Evolutionary conservation across 2,329 filamentous ascomycete species (phyloP).

Genomic region (Mycosphaerella sp.): DNA sequence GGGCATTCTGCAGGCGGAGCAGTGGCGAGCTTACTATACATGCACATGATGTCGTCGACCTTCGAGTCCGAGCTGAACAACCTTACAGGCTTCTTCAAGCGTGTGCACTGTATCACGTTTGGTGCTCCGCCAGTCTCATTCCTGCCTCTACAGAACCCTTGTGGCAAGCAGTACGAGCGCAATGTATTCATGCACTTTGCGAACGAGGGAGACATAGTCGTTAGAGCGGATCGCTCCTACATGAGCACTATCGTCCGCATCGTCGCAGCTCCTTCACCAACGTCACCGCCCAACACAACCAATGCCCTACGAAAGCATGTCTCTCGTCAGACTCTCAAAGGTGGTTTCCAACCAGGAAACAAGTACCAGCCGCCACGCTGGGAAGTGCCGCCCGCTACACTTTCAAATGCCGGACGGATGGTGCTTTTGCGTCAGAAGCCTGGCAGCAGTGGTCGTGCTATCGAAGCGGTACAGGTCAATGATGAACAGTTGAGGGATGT

Average conservation of each 20-base stretch:
- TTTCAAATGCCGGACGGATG: conserved; percentile 65
- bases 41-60: conserved; percentile 66
- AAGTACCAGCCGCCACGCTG: conserved; percentile 41
- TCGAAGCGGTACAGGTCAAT: conserved; percentile 61
- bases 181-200: conserved; percentile 73
- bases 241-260: conserved; percentile 66
- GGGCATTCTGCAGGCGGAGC: conserved; percentile 84
- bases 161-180: conserved; percentile 45
- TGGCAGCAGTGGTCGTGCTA: conserved; percentile 43
- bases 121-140: conserved; percentile 74
- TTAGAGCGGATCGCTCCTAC: conserved; percentile 69
- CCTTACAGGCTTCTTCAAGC: conserved; percentile 64
- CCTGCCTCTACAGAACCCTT: conserved; percentile 59
- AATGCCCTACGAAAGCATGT: conserved; percentile 11
- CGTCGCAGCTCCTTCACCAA: conserved; percentile 46
- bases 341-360: conserved; percentile 1
- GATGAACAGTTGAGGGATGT: conserved; percentile 64
- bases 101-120: conserved; percentile 79
- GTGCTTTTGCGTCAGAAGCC: conserved; percentile 54
- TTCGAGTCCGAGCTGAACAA: conserved; percentile 62
- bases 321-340: conserved; percentile 10
- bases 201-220: conserved; percentile 81
- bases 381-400: conserved; percentile 58
- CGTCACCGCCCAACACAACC: conserved; percentile 8
- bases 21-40: conserved; percentile 71